Evolutionary conservation across 2,329 filamentous ascomycete species (phyloP).

Genomic region (Pseudocercospora ulei): DNA sequence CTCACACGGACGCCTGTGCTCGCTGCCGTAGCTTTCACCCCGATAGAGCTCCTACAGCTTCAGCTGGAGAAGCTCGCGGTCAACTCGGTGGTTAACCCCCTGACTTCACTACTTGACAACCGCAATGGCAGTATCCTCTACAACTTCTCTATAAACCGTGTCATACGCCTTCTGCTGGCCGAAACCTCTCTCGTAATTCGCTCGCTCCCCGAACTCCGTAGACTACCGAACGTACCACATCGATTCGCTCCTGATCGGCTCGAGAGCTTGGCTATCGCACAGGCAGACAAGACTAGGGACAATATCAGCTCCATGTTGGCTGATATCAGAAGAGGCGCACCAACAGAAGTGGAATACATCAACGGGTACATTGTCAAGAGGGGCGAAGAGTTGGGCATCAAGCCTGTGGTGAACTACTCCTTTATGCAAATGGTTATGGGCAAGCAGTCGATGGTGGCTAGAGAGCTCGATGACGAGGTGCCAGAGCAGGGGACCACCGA

Average conservation of each 20-base stretch:
- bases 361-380: slow-evolving; percentile 78
- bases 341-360: slow-evolving; percentile 71
- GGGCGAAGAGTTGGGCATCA: slow-evolving; percentile 63
- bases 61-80: slow-evolving; percentile 74
- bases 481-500: slow-evolving; percentile 26
- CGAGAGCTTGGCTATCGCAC: slow-evolving; percentile 49
- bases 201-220: slow-evolving; percentile 61
- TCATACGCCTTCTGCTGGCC: slow-evolving; percentile 60
- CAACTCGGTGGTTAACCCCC: slow-evolving; percentile 65
- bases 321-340: slow-evolving; percentile 50
- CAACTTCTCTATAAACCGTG: slow-evolving; percentile 55
- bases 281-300: slow-evolving; percentile 47
- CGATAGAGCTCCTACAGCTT: slow-evolving; percentile 54
- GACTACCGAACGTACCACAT: slow-evolving; percentile 49
- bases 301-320: slow-evolving; percentile 59
- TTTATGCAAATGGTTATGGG: slow-evolving; percentile 63
- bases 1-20: slow-evolving; percentile 55
- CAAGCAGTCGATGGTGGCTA: slow-evolving; percentile 46
- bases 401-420: slow-evolving; percentile 62
- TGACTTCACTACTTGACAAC: slow-evolving; percentile 69
- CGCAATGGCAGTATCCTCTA: slow-evolving; percentile 61
- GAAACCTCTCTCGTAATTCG: slow-evolving; percentile 67
- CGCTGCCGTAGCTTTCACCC: slow-evolving; percentile 49
- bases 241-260: slow-evolving; percentile 54
- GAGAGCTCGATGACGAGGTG: slow-evolving; percentile 37